These are phyloP conservation scores for Tetradesmus obliquus DNA, from an alignment of 139 green algal species.

Conservation along the genomic window DNA sequence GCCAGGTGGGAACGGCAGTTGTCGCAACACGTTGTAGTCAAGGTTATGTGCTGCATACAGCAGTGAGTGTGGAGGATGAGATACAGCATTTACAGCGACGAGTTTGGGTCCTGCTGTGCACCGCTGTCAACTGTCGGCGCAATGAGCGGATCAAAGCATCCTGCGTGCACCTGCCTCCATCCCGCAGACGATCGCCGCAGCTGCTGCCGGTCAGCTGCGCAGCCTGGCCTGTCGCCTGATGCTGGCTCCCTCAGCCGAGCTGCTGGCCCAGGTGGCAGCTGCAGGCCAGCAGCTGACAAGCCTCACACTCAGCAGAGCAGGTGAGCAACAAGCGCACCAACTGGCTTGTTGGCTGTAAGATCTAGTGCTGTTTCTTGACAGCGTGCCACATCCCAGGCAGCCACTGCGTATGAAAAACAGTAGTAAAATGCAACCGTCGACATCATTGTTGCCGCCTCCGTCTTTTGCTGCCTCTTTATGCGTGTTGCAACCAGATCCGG, in stretches of 20 bases:
- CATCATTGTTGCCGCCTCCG: too few relatives aligned
- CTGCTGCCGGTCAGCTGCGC: not conserved
- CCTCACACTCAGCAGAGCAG: slow-evolving; percentile 5
- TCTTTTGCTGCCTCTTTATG: not conserved
- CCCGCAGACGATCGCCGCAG: not conserved
- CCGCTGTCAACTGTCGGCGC: not conserved
- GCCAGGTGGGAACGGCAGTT: not conserved
- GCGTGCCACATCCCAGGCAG: too few relatives aligned
- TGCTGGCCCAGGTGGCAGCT: slow-evolving; percentile 10
- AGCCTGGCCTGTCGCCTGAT: slow-evolving; percentile 5
- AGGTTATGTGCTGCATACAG: not conserved
- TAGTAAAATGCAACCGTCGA: too few relatives aligned
- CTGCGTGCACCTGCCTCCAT: not conserved
- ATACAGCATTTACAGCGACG: too few relatives aligned
- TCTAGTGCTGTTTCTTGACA: not conserved
- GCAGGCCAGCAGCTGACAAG: not conserved
- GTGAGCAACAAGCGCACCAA: not conserved
- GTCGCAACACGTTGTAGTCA: not conserved
- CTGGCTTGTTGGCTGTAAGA: not conserved
- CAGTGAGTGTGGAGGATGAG: too few relatives aligned
- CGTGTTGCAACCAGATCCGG: not conserved
- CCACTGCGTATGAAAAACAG: too few relatives aligned
- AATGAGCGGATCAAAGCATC: not conserved
- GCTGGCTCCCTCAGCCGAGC: not conserved
- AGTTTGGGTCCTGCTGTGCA: too few relatives aligned